Conservation (phyloP, 805 yeast genomes). For the Saturnispora diversa region DNA sequence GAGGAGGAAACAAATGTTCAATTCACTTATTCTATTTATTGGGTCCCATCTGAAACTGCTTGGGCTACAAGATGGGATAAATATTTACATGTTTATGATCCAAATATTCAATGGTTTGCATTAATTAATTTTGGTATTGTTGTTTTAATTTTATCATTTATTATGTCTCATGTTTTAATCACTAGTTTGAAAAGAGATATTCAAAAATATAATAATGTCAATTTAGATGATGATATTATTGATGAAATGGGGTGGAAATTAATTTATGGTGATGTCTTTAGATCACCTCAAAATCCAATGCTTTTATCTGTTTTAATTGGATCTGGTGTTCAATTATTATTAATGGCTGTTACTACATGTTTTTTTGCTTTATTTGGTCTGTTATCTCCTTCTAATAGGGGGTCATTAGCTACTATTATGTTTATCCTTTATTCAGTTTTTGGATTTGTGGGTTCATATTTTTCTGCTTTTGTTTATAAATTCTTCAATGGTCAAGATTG, state of each 20-base stretch:
- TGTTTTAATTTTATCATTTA: constrained; percentile 65
- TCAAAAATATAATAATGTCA: constrained; percentile 79
- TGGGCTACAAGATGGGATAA: constrained; percentile 99
- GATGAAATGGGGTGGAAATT: constrained; percentile 98
- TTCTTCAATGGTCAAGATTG: constrained; percentile 88
- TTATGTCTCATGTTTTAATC: constrained; percentile 70
- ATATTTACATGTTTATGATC: constrained; percentile 83
- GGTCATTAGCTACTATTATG: constrained; percentile 85
- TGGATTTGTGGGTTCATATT: constrained; percentile 77
- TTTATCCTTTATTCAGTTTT: constrained; percentile 73
- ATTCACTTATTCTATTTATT: constrained; percentile 78
- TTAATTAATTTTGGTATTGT: constrained; percentile 77
- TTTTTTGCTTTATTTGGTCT: constrained; percentile 82
- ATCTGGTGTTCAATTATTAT: constrained; percentile 75
- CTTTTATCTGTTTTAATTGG: constrained; percentile 76
- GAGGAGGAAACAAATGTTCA: constrained; percentile 49
- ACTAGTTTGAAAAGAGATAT: constrained; percentile 82
- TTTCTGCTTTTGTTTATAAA: constrained; percentile 79
- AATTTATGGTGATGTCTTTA: constrained; percentile 89
- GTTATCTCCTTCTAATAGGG: constrained; percentile 90
- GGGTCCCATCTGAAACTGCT: constrained; percentile 58
- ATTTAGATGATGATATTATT: constrained; percentile 75
- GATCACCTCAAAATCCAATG: constrained; percentile 68
- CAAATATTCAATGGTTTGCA: constrained; percentile 94
- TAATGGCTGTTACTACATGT: constrained; percentile 67